Percentiles rank a stretch among this genome's conserved stretches.
phyloP scores from a whole-genome alignment of 2,329 filamentous ascomycete genomes.

The Rutstroemia sydowiana region DNA sequence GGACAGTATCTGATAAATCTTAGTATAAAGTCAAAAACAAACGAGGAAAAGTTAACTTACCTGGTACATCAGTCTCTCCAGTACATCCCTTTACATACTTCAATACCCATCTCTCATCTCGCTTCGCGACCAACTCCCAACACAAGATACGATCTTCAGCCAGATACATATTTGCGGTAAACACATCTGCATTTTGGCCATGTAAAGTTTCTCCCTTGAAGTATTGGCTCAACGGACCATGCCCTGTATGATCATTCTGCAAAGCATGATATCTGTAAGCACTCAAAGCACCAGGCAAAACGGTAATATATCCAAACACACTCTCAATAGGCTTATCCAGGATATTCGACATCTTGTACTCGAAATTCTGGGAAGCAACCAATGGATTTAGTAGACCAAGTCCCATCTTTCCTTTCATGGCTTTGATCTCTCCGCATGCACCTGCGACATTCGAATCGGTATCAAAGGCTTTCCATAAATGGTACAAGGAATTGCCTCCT shows the following conservation, averaged over 20 bases:
- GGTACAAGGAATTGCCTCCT: constrained; percentile 83
- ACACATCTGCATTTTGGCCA: constrained; percentile 91
- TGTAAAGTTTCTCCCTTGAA: constrained; percentile 98
- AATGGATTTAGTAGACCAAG: constrained; percentile 83
- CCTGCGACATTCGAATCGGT: constrained; percentile 96
- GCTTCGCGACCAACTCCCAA: constrained; percentile 93
- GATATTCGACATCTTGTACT: constrained; percentile 99
- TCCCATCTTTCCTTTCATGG: constrained; percentile 83
- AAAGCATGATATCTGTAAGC: constrained; percentile 94
- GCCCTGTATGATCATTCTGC: constrained; percentile 93
- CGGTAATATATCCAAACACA: constrained; percentile 96
- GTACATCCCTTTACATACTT: constrained; percentile 97
- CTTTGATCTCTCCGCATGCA: constrained; percentile 95
- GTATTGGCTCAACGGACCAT: constrained; percentile 93
- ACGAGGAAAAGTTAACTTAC: constrained; percentile 45
- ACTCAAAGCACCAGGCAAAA: constrained; percentile 87
- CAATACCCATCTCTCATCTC: constrained; percentile 90
- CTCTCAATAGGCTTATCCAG: constrained; percentile 95
- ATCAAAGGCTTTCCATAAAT: constrained; percentile 98
- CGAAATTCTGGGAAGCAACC: constrained; percentile 96
- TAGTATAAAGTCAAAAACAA: neutral
- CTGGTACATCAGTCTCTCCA: constrained; percentile 95
- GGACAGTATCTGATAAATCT: constrained; percentile 63
- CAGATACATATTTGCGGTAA: constrained; percentile 94
- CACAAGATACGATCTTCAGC: constrained; percentile 86